Percentiles rank a stretch among this genome's conserved stretches.
Conservation (phyloP, 768 basidiomycete species). For the Leccinum uliginosum region DNA sequence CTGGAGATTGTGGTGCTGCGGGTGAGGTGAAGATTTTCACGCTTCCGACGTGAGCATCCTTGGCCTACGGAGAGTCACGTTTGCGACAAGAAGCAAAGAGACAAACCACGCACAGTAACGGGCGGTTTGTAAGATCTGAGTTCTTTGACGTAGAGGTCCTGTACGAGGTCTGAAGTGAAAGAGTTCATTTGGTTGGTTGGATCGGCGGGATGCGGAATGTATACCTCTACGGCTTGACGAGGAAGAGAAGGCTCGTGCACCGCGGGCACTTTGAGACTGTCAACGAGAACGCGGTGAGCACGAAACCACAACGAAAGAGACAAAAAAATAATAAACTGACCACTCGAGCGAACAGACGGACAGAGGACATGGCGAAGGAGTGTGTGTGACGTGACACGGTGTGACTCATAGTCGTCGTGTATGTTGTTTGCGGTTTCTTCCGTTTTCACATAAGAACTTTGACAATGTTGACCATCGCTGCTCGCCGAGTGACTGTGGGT, state of each 20-base stretch:
- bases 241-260: constrained; percentile 57
- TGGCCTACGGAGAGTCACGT: constrained; percentile 48
- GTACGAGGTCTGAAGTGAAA: background rate
- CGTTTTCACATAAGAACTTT: background rate
- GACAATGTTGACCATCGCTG: constrained; percentile 22
- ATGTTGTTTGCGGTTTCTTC: background rate
- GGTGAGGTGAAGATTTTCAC: constrained; percentile 84
- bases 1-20: constrained; percentile 66
- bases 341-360: constrained; percentile 54
- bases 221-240: constrained; percentile 63
- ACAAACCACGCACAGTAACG: constrained; percentile 51
- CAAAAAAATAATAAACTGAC: constrained; percentile 10
- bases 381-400: constrained; percentile 40
- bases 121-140: background rate
- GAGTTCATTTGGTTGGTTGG: constrained; percentile 4
- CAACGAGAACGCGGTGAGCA: constrained; percentile 6
- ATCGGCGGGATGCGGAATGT: constrained; percentile 27
- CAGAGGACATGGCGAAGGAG: constrained; percentile 57
- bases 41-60: constrained; percentile 83
- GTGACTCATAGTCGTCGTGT: constrained; percentile 27
- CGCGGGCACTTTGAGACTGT: constrained; percentile 43
- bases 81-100: background rate
- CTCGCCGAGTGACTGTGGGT: constrained; percentile 40
- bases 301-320: constrained; percentile 1
- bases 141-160: background rate